Evolutionary conservation across 331 rosid species (phyloP), one percentile per base, ranked within the genome.

Genomic region (Pyrus hybrid): DNA sequence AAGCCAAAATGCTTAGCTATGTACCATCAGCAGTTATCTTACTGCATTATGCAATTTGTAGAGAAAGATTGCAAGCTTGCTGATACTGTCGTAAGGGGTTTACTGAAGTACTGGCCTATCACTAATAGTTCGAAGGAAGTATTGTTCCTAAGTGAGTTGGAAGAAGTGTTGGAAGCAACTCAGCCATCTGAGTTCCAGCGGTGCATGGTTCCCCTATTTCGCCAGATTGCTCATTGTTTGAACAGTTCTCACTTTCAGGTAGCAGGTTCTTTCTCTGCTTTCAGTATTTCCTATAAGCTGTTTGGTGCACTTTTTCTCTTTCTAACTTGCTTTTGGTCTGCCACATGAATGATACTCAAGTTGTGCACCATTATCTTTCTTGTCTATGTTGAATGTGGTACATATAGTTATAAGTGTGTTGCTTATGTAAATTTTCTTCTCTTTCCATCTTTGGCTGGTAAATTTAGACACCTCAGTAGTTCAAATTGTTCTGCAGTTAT

Each of bases 191-290:
- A 90, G 23, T 90, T 90, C 81, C 91, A 88, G 76, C 88, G 89
- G 45, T 90, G 96, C 77, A 90, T 87, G 92, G 76, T 86, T 75
- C 91, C 87, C 51, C 66, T 90, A 35, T 90, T 87, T 81, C 87
- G 80, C 22, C 87, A 81, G 22, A 73, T 87, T 62, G 85, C 86
- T 43, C 83, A 29, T 41, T 90, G 92, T 82, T 78, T 90, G 83
- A 90, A 77, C 71, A 87, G 96, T 82, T 81, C 85, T n/a, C 96
- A 90, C 78, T 90, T 90, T 74, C 92, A 87, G 91, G 96, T 87
- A 80, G 41, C 5, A 0, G 45, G 45, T 22, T 41, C 64, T 58
- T 53, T 21, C 17, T 29, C 22, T 21, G 29, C 25, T 17, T 30
- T 69, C 11, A 2, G 4, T 45, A 10, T 29, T 23, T 30, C 9